phyloP scores from a whole-genome alignment of 2,329 filamentous ascomycete species.

The Exophiala dermatitidis region DNA sequence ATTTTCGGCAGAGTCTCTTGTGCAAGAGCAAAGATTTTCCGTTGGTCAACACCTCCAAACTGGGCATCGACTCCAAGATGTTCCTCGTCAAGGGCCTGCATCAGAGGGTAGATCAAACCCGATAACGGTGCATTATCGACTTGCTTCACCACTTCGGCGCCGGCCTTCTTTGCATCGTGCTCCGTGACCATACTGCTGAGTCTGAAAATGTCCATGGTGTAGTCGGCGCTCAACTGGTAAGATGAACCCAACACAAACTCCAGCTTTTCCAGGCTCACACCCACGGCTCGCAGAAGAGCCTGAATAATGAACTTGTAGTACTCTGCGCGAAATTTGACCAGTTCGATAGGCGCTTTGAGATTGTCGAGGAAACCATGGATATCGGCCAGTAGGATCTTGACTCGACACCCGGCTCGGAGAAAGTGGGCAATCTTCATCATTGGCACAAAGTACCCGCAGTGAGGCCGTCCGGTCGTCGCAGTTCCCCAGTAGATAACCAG shows the following conservation, averaged over 20 bases:
- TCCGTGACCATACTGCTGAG: conserved; percentile 63
- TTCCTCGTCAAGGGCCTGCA: conserved; percentile 88
- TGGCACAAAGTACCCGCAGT: conserved; percentile 83
- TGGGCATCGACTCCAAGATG: conserved; percentile 82
- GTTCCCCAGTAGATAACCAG: conserved; percentile 83
- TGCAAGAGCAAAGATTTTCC: conserved; percentile 81
- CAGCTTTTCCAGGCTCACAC: conserved; percentile 70
- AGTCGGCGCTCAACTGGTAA: conserved; percentile 63
- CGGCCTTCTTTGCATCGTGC: conserved; percentile 81
- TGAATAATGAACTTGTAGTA: conserved; percentile 79
- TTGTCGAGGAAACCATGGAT: conserved; percentile 51
- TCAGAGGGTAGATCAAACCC: conserved; percentile 72
- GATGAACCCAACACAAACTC: conserved; percentile 76
- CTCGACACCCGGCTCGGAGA: conserved; percentile 73
- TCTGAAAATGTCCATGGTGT: conserved; percentile 84
- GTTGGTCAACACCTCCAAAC: conserved; percentile 77
- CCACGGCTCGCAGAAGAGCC: conserved; percentile 65
- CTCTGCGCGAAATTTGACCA: conserved; percentile 70
- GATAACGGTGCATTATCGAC: conserved; percentile 65
- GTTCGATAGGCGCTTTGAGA: conserved; percentile 73
- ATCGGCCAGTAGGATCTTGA: conserved; percentile 65
- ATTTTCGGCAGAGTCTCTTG: conserved; percentile 78
- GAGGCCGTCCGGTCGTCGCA: conserved; percentile 77
- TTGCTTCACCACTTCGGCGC: conserved; percentile 92
- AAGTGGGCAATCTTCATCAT: conserved; percentile 86